Evolutionary conservation across 2,329 filamentous ascomycete species (phyloP).

Genomic region (Sporothrix pseudoabietina): DNA sequence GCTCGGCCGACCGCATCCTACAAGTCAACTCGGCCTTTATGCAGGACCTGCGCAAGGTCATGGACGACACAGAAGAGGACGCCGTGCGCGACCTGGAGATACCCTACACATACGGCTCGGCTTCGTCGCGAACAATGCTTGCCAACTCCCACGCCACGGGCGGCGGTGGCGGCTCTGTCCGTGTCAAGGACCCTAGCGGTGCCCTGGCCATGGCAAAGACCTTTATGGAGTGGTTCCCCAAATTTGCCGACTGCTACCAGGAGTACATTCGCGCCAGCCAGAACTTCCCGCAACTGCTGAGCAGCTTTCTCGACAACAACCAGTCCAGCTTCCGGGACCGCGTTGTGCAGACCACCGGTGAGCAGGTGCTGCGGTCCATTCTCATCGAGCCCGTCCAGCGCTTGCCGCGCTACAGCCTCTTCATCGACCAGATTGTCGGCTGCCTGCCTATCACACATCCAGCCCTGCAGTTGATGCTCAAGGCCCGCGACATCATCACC

Average conservation of each 20-base stretch:
- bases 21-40: constrained; percentile 81
- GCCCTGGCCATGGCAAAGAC: constrained; percentile 76
- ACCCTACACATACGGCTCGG: constrained; percentile 45
- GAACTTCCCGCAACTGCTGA: constrained; percentile 79
- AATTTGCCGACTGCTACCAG: constrained; percentile 87
- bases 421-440: constrained; percentile 92
- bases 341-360: constrained; percentile 78
- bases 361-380: constrained; percentile 86
- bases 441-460: constrained; percentile 85
- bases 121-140: constrained; percentile 31
- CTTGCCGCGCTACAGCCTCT: constrained; percentile 88
- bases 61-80: constrained; percentile 82
- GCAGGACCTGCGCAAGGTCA: constrained; percentile 70
- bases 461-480: constrained; percentile 78
- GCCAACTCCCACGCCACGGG: not conserved
- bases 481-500: constrained; percentile 88
- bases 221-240: constrained; percentile 88
- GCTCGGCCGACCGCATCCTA: constrained; percentile 76
- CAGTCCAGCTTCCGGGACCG: constrained; percentile 81
- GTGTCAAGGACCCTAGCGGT: constrained; percentile 72
- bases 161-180: constrained; percentile 47
- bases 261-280: constrained; percentile 92
- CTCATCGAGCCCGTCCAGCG: constrained; percentile 96
- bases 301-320: constrained; percentile 66
- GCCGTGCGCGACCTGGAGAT: constrained; percentile 74